Percentiles rank a stretch among this genome's conserved stretches.
Evolutionary conservation across 2,329 filamentous ascomycete species (phyloP).

Genomic region (Aspergillus arachidicola): DNA sequence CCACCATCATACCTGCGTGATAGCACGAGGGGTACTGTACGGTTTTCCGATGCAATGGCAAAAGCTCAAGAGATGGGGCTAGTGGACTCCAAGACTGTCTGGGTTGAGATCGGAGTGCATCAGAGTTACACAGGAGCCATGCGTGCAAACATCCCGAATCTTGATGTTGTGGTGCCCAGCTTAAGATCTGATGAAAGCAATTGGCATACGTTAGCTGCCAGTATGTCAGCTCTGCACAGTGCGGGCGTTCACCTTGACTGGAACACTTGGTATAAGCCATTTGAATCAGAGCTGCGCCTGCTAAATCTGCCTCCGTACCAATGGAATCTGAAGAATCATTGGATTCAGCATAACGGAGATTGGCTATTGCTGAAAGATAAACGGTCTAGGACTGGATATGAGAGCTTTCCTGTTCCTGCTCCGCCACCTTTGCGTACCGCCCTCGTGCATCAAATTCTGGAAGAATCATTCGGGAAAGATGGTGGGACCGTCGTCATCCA

Average conservation of each 20-base stretch:
- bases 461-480: not conserved
- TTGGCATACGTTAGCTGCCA: constrained; percentile 65
- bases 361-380: constrained; percentile 72
- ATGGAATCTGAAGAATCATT: constrained; percentile 73
- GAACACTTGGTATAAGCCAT: constrained; percentile 68
- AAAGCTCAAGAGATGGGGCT: constrained; percentile 53
- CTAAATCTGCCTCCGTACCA: constrained; percentile 66
- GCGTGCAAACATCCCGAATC: constrained; percentile 62
- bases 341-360: constrained; percentile 71
- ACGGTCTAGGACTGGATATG: no score
- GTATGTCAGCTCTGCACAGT: constrained; percentile 60
- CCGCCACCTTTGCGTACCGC: not conserved
- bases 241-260: constrained; percentile 68
- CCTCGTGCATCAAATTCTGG: not conserved
- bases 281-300: constrained; percentile 60
- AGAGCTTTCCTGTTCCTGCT: not conserved
- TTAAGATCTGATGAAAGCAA: constrained; percentile 64
- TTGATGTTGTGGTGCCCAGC: constrained; percentile 60
- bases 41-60: constrained; percentile 66
- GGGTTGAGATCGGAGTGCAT: constrained; percentile 73
- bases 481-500: not conserved
- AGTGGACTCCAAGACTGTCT: constrained; percentile 67
- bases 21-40: constrained; percentile 68
- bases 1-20: constrained; percentile 64
- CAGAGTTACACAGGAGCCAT: constrained; percentile 70